phyloP scores from a whole-genome alignment of 1,284 basidiomycete species.

The Ganoderma multipileum region DNA sequence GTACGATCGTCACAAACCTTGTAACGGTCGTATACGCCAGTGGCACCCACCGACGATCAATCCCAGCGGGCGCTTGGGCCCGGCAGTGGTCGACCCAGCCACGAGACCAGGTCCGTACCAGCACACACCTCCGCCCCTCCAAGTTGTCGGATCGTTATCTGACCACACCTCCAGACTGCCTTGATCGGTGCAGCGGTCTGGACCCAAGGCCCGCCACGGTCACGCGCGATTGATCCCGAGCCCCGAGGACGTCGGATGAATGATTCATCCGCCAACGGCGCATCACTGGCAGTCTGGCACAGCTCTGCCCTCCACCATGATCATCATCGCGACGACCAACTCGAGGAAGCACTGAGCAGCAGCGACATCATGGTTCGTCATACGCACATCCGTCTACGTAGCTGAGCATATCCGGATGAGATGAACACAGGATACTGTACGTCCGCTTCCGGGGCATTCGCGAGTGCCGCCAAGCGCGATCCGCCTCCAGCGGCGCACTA shows the following conservation, averaged over 20 bases:
- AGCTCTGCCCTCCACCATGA: slow-evolving; percentile 16
- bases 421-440: background rate
- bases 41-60: slow-evolving; percentile 6
- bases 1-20: slow-evolving; percentile 1
- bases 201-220: background rate
- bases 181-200: background rate
- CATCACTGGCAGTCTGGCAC: slow-evolving; percentile 22
- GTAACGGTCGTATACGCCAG: background rate
- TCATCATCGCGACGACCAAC: slow-evolving; percentile 3
- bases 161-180: background rate
- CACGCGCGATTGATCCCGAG: slow-evolving; percentile 12
- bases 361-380: background rate
- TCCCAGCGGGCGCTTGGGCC: background rate
- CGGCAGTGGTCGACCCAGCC: background rate
- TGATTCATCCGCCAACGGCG: slow-evolving; percentile 21
- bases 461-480: background rate
- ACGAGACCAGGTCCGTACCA: background rate
- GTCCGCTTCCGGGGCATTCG: background rate
- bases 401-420: slow-evolving; percentile 1
- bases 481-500: slow-evolving; percentile 4
- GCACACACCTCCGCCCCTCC: background rate
- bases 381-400: background rate
- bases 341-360: background rate
- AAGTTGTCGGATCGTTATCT: slow-evolving; percentile 21
- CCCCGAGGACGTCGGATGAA: slow-evolving; percentile 6